phyloP scores from a whole-genome alignment of 2,329 filamentous ascomycete species.

The Alternaria ethzedia region DNA sequence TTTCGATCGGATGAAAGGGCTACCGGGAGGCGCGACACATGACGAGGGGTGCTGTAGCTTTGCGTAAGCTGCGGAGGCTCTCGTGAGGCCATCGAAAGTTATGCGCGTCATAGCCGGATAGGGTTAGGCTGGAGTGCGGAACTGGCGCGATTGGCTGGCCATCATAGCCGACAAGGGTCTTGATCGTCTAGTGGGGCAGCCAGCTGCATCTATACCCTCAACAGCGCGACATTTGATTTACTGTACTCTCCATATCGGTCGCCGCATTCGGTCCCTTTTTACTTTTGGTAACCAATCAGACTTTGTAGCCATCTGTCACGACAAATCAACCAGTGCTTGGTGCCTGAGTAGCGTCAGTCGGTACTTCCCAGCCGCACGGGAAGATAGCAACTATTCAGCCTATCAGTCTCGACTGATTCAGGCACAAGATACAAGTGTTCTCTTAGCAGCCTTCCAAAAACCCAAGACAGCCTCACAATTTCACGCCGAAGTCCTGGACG shows the following conservation, averaged over 20 bases:
- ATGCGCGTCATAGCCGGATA: constrained; percentile 41
- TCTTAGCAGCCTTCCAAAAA: neutral
- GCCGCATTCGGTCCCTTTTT: neutral
- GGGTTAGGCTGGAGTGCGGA: constrained; percentile 19
- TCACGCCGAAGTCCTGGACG: neutral
- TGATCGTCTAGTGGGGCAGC: constrained; percentile 14
- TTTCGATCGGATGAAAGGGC: constrained; percentile 34
- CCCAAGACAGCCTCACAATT: neutral
- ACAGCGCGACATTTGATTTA: neutral
- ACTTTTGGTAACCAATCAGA: neutral
- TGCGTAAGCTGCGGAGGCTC: constrained; percentile 4
- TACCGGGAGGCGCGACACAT: constrained; percentile 28
- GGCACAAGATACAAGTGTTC: neutral
- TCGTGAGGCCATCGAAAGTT: constrained; percentile 18
- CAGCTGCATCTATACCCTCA: neutral
- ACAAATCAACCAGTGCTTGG: neutral
- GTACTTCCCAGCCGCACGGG: neutral
- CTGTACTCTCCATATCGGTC: constrained; percentile 1
- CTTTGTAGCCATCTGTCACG: neutral
- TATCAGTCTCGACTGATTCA: constrained; percentile 1
- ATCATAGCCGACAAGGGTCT: neutral
- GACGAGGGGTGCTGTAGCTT: constrained; percentile 6
- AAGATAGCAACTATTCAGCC: neutral
- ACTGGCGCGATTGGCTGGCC: constrained; percentile 9
- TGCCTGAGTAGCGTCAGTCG: neutral